Base-by-base conservation (phyloP, 2,329 filamentous ascomycete species). In the Gaeumannomyces tritici region DNA sequence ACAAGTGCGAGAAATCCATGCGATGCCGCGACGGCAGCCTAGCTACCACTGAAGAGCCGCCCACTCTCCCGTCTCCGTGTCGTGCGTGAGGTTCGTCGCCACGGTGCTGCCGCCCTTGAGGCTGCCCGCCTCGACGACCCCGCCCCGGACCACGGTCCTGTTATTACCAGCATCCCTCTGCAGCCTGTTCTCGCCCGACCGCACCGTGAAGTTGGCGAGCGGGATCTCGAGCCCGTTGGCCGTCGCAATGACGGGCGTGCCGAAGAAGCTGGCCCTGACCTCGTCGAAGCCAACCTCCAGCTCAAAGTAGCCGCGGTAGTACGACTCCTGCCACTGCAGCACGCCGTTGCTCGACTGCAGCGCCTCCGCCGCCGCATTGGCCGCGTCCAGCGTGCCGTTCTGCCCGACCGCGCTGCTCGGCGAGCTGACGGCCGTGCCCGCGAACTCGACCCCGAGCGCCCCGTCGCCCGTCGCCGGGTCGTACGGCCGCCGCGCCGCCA, bases 261-360 rank as follows among this genome's bases (percentile, higher is more conserved):
- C 88, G 67, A 86, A 91, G 74, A 81, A 91, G 15, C 78, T 77
- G 0, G 88, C 88, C n/a, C 82, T 76, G 2, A 89, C 78, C 57
- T 80, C 75, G 13, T 86, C 77, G 27, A 82, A 77, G 26, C 75
- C 77, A 62, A 89, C 76, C 59, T 81, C 79, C 55, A 91, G 75
- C 69, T 88, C 82, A 67, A 85, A 90, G 74, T 91, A 91, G 1
- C 89, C 89, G 24, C 88, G 80, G 72, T 90, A 91, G 71, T 89
- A 91, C 9, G 86, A 72, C 63, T 91, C 88, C 67, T 87, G 84
- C 89, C 88, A 91, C 69, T 89, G 85, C 58, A 91, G 76, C 71
- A 89, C 86, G 0, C 77, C 74, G 71, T 89, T 91, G 27, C 78
- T 73, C 73, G 56, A 70, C 70, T 79, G 75, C 42, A 82, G 74